A percentile compares a stretch with the other conserved stretches of the same genome.
phyloP scores from a whole-genome alignment of 2,329 filamentous ascomycete species.

The Peltaster fructicola region DNA sequence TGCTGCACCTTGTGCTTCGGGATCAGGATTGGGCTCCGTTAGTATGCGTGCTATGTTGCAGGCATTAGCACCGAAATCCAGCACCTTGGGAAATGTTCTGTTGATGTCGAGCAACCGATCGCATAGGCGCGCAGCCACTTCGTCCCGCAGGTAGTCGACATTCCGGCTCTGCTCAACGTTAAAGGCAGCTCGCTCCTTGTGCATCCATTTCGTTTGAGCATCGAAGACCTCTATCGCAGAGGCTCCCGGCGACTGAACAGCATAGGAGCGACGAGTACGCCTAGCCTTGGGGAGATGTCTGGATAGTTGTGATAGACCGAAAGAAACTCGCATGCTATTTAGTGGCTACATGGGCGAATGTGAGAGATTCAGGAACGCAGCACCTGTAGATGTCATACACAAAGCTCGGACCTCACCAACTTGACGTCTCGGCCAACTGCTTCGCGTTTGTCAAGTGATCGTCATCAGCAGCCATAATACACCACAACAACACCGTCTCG shows the following conservation, averaged over 20 bases:
- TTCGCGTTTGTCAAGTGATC: too few relatives aligned
- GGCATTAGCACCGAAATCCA: conserved; percentile 88
- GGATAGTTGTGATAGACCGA: too few relatives aligned
- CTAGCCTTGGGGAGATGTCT: too few relatives aligned
- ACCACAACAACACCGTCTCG: too few relatives aligned
- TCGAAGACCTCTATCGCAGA: conserved; percentile 86
- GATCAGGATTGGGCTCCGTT: conserved; percentile 42
- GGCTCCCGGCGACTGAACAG: conserved; percentile 57
- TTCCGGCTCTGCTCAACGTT: conserved; percentile 55
- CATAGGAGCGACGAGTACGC: conserved; percentile 40
- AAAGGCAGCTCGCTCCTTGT: conserved; percentile 69
- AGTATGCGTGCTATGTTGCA: conserved; percentile 83
- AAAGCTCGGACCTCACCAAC: too few relatives aligned
- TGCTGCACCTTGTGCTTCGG: conserved; percentile 42
- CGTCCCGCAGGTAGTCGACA: conserved; percentile 85
- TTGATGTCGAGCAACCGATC: conserved; percentile 89
- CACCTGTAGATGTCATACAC: too few relatives aligned
- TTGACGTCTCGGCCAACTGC: too few relatives aligned
- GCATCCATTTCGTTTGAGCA: conserved; percentile 66
- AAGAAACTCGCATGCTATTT: too few relatives aligned
- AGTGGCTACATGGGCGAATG: too few relatives aligned
- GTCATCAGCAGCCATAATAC: too few relatives aligned
- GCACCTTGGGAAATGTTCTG: conserved; percentile 61
- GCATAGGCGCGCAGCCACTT: conserved; percentile 68
- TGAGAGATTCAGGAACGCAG: too few relatives aligned